Base-by-base conservation (phyloP, 192 early-diverging fungal genomes). In the Backusella luteola region DNA sequence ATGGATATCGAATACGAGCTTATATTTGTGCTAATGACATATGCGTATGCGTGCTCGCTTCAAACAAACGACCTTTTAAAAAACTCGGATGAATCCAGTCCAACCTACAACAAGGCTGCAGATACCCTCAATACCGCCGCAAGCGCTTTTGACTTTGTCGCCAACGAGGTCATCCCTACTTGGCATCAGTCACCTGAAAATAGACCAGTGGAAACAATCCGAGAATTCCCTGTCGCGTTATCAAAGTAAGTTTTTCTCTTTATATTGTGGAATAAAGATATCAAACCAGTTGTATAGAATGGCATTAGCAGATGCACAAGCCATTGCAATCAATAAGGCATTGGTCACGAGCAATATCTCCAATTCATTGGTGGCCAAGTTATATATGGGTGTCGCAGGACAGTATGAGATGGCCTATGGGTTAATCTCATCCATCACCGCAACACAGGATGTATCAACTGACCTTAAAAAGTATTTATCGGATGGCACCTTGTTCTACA, bases 381-480 rank as follows among this genome's bases (percentile, higher is more conserved):
- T 90, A 8, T 85, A 87, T 3, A 84, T 90, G 29, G 87, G 87
- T 6, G 85, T 90, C 32, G 84, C 86, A 34, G 85, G 81, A 34
- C 83, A 88, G 35, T 90, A 90, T 71, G 89, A 90, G 63, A 84
- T 83, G 32, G 89, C 89, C 0, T 84, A 87, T 71, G 89, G 89
- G 0, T 71, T 90, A 23, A 74, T 90, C 6, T 85, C 85, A 15
- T 86, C 87, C 34, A 80, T 88, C 41, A 85, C 85, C 68, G 84
- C 82, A 49, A 66, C 80, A 41, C 79, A 83, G 38, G 86, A 90
- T 70, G 84, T 90, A n/a, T 82, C 86, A 36, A 73, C 76, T 8
- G 87, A 90, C 32, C 84, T 90, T 21, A 79, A 84, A 69, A 80
- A 83, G 14, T 88, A 90, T 79, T 78, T 90, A 17, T 80, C 80